Evolutionary conservation across 164 flowering plant genomes (phyloP).

Genomic region (Stephania cephalantha): DNA sequence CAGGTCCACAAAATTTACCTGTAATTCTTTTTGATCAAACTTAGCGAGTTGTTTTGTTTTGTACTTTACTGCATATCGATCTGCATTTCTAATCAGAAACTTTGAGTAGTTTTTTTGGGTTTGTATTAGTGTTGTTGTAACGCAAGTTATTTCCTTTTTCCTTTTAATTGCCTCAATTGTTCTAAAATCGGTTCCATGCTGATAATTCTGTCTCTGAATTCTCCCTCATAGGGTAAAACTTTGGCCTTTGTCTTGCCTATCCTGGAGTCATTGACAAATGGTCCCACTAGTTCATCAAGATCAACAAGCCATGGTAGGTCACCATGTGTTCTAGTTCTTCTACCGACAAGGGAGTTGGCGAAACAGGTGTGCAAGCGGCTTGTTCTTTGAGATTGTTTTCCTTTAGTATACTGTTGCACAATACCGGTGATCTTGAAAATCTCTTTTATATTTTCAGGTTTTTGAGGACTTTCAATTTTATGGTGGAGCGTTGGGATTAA

Average conservation of each 20-base stretch:
- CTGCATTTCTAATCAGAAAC: too few species aligned
- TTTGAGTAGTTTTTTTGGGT: too few species aligned
- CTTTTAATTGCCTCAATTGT: neutral
- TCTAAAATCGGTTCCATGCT: neutral
- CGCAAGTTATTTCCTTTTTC: too few species aligned
- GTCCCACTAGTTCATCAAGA: conserved; percentile 44
- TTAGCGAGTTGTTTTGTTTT: too few species aligned
- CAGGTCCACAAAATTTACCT: too few species aligned
- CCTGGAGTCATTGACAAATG: conserved; percentile 74
- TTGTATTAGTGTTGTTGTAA: too few species aligned
- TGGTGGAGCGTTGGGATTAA: conserved; percentile 69
- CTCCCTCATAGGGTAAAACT: conserved; percentile 60
- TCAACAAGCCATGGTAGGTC: conserved; percentile 81
- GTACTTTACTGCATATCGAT: too few species aligned
- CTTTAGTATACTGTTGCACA: neutral
- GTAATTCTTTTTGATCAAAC: too few species aligned
- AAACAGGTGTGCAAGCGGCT: conserved; percentile 47
- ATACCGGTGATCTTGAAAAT: neutral
- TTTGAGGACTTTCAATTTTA: conserved; percentile 68
- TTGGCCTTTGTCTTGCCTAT: conserved; percentile 89
- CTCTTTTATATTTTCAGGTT: conserved; percentile 40
- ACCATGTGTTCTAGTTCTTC: conserved; percentile 73
- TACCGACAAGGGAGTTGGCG: conserved; percentile 88
- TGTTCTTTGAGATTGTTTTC: neutral
- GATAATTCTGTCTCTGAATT: neutral